Percentiles rank a stretch among this genome's conserved stretches.
These are phyloP conservation scores for Tylopilus vinaceipallidus DNA, from an alignment of 768 basidiomycete species.

Conservation along the genomic window DNA sequence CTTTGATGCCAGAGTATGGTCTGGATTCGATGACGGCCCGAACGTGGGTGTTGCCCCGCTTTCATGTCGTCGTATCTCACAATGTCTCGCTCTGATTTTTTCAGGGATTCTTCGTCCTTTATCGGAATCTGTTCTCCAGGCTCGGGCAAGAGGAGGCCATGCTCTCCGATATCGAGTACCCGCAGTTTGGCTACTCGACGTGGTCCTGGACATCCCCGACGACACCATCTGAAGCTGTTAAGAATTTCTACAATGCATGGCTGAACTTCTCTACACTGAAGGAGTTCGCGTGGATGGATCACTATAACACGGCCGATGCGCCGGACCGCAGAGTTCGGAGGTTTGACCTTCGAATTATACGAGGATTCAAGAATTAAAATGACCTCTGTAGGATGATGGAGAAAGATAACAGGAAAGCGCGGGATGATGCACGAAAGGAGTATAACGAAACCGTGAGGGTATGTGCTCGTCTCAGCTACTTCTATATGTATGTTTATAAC, in stretches of 20 bases:
- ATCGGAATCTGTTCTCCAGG: conserved; percentile 81
- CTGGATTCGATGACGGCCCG: conserved; percentile 58
- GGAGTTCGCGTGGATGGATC: conserved; percentile 84
- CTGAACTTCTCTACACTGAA: conserved; percentile 83
- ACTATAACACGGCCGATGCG: conserved; percentile 80
- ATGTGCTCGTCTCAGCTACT: conserved; percentile 24
- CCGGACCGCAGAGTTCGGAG: conserved; percentile 84
- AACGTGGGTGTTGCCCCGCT: conserved; percentile 43
- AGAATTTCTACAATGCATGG: conserved; percentile 85
- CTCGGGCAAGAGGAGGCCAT: conserved; percentile 74
- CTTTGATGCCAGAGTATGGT: conserved; percentile 72
- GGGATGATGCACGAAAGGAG: conserved; percentile 84
- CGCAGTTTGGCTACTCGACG: conserved; percentile 76
- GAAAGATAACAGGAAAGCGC: conserved; percentile 89
- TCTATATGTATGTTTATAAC: background rate
- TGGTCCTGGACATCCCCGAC: conserved; percentile 67
- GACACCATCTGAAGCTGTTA: conserved; percentile 49
- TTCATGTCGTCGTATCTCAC: background rate
- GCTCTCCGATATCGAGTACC: conserved; percentile 53
- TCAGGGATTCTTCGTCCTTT: conserved; percentile 89
- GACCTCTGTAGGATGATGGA: conserved; percentile 91
- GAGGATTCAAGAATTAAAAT: too few relatives aligned
- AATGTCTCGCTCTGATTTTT: background rate
- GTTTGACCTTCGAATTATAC: conserved; percentile 34
- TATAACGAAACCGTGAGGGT: conserved; percentile 92